phyloP scores from a whole-genome alignment of 2,329 filamentous ascomycete genomes.

The Talaromyces sp. region DNA sequence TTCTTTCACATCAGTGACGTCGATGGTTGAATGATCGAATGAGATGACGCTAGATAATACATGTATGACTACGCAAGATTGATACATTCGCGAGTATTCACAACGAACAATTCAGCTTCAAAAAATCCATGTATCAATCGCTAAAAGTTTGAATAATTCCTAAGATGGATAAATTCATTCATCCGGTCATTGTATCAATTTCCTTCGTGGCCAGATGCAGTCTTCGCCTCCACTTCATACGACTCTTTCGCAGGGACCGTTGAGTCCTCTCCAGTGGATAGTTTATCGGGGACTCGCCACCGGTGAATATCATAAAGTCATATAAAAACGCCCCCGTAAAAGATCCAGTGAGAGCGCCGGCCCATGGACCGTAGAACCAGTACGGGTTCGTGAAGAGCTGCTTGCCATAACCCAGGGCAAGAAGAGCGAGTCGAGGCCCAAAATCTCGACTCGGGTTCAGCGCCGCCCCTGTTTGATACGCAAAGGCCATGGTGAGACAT shows the following conservation, averaged over 20 bases:
- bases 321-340: conserved; percentile 45
- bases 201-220: conserved; percentile 16
- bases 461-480: conserved; percentile 43
- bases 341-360: conserved; percentile 31
- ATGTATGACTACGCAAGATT: too few relatives aligned
- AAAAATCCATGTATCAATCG: too few relatives aligned
- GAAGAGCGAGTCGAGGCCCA: conserved; percentile 42
- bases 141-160: too few relatives aligned
- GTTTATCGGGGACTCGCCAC: conserved; percentile 47
- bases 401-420: conserved; percentile 40
- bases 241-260: conserved; percentile 41
- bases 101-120: too few relatives aligned
- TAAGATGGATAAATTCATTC: neutral
- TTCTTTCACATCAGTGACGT: neutral
- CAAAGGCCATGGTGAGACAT: conserved; percentile 31
- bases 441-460: conserved; percentile 48
- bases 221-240: conserved; percentile 23
- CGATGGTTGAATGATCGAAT: too few relatives aligned
- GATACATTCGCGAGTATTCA: too few relatives aligned
- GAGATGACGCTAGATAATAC: too few relatives aligned
- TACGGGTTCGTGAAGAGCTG: conserved; percentile 39
- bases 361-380: conserved; percentile 44
- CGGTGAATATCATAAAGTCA: conserved; percentile 47
- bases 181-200: neutral
- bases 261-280: conserved; percentile 41